phyloP scores from a whole-genome alignment of 2,329 filamentous ascomycete genomes.

The Fusarium buharicum region DNA sequence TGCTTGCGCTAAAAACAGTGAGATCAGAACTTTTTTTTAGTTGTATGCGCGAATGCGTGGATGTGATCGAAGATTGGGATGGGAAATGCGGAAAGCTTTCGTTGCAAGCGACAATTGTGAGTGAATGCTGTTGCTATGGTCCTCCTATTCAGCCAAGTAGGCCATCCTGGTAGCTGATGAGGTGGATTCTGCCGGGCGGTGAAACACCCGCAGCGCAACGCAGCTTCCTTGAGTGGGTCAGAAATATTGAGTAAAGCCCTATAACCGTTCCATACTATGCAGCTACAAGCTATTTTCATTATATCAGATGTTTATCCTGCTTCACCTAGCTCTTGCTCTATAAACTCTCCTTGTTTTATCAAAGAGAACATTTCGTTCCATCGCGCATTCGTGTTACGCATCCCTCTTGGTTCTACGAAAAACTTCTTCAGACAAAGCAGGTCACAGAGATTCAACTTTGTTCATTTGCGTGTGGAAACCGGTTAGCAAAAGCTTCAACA shows the following conservation, averaged over 20 bases:
- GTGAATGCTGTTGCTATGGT: slow-evolving; percentile 36
- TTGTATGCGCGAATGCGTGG: slow-evolving; percentile 1
- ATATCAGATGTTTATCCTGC: slow-evolving; percentile 39
- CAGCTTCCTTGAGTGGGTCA: slow-evolving; percentile 18
- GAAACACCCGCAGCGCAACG: slow-evolving; percentile 20
- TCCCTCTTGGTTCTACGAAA: slow-evolving; percentile 30
- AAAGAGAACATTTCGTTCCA: slow-evolving; percentile 35
- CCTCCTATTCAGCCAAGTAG: slow-evolving; percentile 47
- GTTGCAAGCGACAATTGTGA: slow-evolving; percentile 27
- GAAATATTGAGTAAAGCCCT: slow-evolving; percentile 37
- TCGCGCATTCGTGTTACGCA: slow-evolving; percentile 32
- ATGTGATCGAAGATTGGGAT: not conserved
- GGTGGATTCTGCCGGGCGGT: slow-evolving; percentile 54
- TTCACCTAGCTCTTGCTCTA: slow-evolving; percentile 38
- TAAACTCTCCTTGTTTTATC: slow-evolving; percentile 42
- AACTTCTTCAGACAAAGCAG: slow-evolving; percentile 23
- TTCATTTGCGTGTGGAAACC: slow-evolving; percentile 16
- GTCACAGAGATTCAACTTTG: slow-evolving; percentile 16
- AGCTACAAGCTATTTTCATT: slow-evolving; percentile 38
- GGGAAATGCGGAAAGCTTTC: slow-evolving; percentile 10
- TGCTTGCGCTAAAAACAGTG: slow-evolving; percentile 30
- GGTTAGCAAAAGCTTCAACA: slow-evolving; percentile 32
- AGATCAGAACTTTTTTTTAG: slow-evolving; percentile 1
- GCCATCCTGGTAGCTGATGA: slow-evolving; percentile 42
- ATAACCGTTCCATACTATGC: slow-evolving; percentile 33